Conservation (phyloP, 768 basidiomycete species). For the Lactarius tabidus region DNA sequence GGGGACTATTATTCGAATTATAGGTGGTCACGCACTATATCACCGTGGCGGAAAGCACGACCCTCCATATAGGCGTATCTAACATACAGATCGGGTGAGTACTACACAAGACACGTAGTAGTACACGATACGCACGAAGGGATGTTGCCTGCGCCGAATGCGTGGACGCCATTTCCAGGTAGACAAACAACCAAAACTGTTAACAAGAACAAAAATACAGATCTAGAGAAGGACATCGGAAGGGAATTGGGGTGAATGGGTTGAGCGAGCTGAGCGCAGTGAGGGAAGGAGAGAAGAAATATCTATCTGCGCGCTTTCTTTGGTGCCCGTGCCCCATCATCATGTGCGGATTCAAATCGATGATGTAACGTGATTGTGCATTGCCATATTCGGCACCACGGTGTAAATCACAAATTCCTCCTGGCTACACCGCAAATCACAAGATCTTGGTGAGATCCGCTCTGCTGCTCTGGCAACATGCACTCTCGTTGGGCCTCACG, state of each 20-base stretch:
- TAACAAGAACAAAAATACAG: constrained; percentile 39
- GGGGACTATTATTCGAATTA: constrained; percentile 3
- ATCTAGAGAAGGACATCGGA: constrained; percentile 12
- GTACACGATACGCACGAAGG: constrained; percentile 35
- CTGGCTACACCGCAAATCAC: too few relatives aligned
- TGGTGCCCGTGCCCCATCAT: not conserved
- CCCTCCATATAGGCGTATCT: constrained; percentile 87
- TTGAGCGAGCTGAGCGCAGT: not conserved
- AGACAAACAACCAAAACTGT: constrained; percentile 52
- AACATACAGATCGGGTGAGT: not conserved
- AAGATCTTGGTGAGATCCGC: too few relatives aligned
- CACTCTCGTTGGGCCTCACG: too few relatives aligned
- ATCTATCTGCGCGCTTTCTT: not conserved
- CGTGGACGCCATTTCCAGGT: constrained; percentile 55
- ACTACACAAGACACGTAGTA: not conserved
- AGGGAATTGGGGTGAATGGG: not conserved
- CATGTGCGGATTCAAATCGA: not conserved
- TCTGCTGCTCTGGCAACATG: too few relatives aligned
- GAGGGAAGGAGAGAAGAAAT: not conserved
- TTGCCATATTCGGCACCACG: too few relatives aligned
- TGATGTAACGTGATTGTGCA: not conserved
- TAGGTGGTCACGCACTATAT: constrained; percentile 50
- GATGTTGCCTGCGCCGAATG: constrained; percentile 86
- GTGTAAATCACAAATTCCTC: not conserved
- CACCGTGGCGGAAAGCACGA: constrained; percentile 82